These are phyloP conservation scores for Cymbopogon citratus DNA, from an alignment of 176 grass and related monocot genomes.

Conservation along the genomic window DNA sequence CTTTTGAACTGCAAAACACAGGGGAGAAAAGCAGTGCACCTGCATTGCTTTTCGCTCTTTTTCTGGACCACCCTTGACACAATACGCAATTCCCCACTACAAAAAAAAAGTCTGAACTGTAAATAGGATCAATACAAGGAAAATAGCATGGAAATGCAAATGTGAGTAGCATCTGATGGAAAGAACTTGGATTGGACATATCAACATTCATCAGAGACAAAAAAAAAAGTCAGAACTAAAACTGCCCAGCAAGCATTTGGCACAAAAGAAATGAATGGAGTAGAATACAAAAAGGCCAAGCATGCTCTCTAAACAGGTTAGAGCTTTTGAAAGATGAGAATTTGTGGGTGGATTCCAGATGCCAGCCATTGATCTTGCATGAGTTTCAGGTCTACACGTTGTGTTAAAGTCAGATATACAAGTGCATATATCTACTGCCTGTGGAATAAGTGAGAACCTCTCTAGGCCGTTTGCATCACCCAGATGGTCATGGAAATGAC, in stretches of 20 bases:
- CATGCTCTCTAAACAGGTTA: not conserved
- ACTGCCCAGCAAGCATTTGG: not conserved
- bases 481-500: not conserved
- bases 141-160: not conserved
- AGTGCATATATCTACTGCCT: not conserved
- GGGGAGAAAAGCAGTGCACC: constrained; percentile 31
- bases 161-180: not conserved
- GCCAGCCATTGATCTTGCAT: not conserved
- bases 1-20: constrained; percentile 2
- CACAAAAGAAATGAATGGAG: not conserved
- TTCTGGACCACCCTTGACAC: constrained; percentile 63
- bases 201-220: not conserved
- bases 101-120: constrained; percentile 14
- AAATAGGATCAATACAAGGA: not conserved
- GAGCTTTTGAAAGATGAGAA: not conserved
- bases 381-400: not conserved
- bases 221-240: not conserved
- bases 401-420: not conserved
- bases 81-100: constrained; percentile 96
- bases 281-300: not conserved
- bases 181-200: not conserved
- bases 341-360: not conserved
- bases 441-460: not conserved
- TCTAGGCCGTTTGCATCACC: not conserved
- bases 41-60: constrained; percentile 73